A percentile compares a stretch with the other conserved stretches of the same genome.
Evolutionary conservation across 192 early-diverging fungal species (phyloP).

Genomic region (Coemansia aciculifera): DNA sequence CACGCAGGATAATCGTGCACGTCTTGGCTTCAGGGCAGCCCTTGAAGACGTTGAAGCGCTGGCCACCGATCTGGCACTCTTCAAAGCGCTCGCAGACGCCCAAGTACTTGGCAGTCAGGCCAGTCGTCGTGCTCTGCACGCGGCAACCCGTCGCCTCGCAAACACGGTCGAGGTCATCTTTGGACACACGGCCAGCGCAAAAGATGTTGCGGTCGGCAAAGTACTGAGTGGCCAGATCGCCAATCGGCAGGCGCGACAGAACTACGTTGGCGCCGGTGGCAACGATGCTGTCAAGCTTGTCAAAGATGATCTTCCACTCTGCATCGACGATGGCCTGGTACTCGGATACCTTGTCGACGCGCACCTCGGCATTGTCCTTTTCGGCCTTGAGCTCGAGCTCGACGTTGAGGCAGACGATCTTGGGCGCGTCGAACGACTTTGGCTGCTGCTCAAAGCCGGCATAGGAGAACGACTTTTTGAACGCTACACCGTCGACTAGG

Average conservation of each 20-base stretch:
- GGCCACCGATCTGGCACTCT: constrained; percentile 94
- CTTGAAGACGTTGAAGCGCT: constrained; percentile 95
- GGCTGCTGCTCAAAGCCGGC: constrained; percentile 99
- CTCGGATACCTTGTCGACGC: constrained; percentile 92
- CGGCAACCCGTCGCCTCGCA: constrained; percentile 93
- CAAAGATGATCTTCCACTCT: constrained; percentile 99
- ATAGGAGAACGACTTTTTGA: constrained; percentile 99
- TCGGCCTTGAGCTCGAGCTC: constrained; percentile 99
- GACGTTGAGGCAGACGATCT: constrained; percentile 91
- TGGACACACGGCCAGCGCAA: constrained; percentile 95
- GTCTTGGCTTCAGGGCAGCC: constrained; percentile 93
- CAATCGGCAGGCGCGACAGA: constrained; percentile 95
- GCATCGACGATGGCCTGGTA: constrained; percentile 99
- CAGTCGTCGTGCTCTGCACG: constrained; percentile 89
- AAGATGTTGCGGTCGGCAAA: constrained; percentile 99
- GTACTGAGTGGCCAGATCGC: constrained; percentile 98
- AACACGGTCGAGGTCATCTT: constrained; percentile 90
- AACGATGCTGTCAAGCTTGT: constrained; percentile 95
- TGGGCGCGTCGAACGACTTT: constrained; percentile 88
- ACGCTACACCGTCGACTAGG: constrained; percentile 94
- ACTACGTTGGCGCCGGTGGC: constrained; percentile 96
- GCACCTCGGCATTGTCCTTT: constrained; percentile 98
- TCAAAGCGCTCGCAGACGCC: constrained; percentile 91
- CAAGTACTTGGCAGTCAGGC: constrained; percentile 76
- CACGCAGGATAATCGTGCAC: constrained; percentile 93